A percentile compares a stretch with the other conserved stretches of the same genome.
These are phyloP conservation scores for Tephrocybe sp. DNA, from an alignment of 768 basidiomycete genomes.

Conservation along the genomic window DNA sequence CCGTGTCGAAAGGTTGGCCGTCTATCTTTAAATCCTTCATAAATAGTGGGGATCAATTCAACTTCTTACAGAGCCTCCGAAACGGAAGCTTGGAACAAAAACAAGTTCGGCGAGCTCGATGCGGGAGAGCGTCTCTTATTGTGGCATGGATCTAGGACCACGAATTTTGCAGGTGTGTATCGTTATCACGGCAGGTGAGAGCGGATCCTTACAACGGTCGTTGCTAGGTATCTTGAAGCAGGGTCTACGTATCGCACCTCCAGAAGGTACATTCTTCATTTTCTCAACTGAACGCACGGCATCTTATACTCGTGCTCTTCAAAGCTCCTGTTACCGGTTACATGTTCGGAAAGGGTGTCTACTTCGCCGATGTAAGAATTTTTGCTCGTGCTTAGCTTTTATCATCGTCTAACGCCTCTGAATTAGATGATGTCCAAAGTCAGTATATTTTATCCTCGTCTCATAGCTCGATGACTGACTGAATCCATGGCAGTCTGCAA, in stretches of 20 bases:
- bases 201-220: too few species aligned
- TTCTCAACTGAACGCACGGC: not conserved
- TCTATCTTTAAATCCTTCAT: not conserved
- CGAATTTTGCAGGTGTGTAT: slow-evolving; percentile 54
- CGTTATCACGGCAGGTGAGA: too few species aligned
- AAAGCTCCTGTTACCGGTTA: slow-evolving; percentile 53
- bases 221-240: slow-evolving; percentile 53
- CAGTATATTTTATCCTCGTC: slow-evolving; percentile 8
- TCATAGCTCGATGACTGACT: not conserved
- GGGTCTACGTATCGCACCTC: slow-evolving; percentile 62
- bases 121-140: slow-evolving; percentile 54
- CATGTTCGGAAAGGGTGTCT: slow-evolving; percentile 69
- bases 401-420: slow-evolving; percentile 1
- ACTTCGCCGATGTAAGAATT: slow-evolving; percentile 55
- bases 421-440: slow-evolving; percentile 64
- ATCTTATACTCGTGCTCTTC: not conserved
- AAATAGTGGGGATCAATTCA: not conserved
- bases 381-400: not conserved
- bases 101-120: slow-evolving; percentile 38
- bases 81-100: slow-evolving; percentile 39
- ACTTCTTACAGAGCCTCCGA: slow-evolving; percentile 20
- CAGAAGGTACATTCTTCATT: slow-evolving; percentile 41
- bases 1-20: slow-evolving; percentile 47
- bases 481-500: slow-evolving; percentile 44
- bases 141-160: slow-evolving; percentile 63